These are phyloP conservation scores for Lecanicillium sp. DNA, from an alignment of 2,329 filamentous ascomycete species.

Conservation along the genomic window DNA sequence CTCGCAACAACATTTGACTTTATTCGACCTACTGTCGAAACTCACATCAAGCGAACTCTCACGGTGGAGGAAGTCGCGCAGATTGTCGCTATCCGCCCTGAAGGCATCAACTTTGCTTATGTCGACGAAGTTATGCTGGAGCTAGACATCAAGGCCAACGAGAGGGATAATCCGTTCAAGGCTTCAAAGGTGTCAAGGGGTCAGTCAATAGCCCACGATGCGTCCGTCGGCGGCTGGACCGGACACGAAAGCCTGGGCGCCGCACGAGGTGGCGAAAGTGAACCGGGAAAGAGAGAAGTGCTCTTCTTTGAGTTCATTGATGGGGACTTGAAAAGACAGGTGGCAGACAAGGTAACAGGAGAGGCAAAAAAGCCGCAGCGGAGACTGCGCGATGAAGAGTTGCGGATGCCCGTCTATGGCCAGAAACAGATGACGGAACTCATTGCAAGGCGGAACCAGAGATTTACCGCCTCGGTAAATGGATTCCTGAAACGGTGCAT, in stretches of 20 bases:
- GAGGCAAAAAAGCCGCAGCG: conserved; percentile 60
- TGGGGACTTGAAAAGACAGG: conserved; percentile 79
- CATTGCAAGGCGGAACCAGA: conserved; percentile 83
- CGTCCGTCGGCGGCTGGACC: conserved; percentile 48
- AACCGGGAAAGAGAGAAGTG: conserved; percentile 51
- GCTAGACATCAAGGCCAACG: conserved; percentile 65
- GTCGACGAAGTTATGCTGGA: conserved; percentile 79
- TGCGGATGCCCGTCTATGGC: conserved; percentile 88
- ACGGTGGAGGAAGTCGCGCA: conserved; percentile 72
- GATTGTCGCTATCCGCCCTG: conserved; percentile 70
- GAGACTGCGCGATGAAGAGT: conserved; percentile 65
- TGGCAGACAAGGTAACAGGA: conserved; percentile 63
- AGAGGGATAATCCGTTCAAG: conserved; percentile 57
- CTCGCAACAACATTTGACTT: conserved; percentile 87
- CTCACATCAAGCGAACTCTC: conserved; percentile 66
- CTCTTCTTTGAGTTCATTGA: conserved; percentile 90
- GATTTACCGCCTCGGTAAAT: conserved; percentile 72
- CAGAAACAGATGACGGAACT: conserved; percentile 85
- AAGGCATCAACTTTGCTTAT: conserved; percentile 74
- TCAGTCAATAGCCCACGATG: conserved; percentile 43
- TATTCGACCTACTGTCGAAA: conserved; percentile 76
- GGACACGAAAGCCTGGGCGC: conserved; percentile 36
- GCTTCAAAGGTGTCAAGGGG: conserved; percentile 35
- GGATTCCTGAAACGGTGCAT: conserved; percentile 68
- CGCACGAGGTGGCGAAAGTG: conserved; percentile 7